These are phyloP conservation scores for Eucalyptus leucophloia DNA, from an alignment of 345 rosid genomes.

Conservation along the genomic window DNA sequence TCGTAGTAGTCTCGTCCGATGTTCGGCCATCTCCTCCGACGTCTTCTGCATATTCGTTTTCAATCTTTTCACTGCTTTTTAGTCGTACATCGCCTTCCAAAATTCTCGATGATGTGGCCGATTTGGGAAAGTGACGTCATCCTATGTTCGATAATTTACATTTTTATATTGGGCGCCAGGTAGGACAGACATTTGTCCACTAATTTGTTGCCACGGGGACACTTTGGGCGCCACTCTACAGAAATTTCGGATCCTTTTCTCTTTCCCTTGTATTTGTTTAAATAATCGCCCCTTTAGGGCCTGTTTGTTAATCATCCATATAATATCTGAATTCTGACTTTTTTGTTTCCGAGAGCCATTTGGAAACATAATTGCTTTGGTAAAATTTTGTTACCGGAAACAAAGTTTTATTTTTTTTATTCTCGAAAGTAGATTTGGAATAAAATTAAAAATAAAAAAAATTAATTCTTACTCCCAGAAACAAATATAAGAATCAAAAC, in stretches of 20 bases:
- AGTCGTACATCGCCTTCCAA: not conserved
- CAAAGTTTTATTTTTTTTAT: too few species aligned
- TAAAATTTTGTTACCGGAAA: rapidly evolving
- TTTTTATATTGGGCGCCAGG: not conserved
- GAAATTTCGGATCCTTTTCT: not conserved
- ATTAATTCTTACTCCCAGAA: rapidly evolving
- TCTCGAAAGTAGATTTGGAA: rapidly evolving
- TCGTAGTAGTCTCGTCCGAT: not conserved
- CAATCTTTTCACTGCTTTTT: not conserved
- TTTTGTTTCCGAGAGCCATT: rapidly evolving
- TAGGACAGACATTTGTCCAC: not conserved
- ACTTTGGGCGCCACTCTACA: not conserved
- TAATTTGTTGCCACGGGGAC: not conserved
- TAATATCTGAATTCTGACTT: rapidly evolving
- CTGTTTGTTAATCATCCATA: rapidly evolving
- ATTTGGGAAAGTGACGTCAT: not conserved
- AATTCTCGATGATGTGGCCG: not conserved
- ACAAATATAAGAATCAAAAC: too few species aligned
- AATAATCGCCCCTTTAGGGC: too few species aligned
- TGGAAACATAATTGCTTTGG: rapidly evolving
- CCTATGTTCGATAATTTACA: not conserved
- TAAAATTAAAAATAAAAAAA: too few species aligned
- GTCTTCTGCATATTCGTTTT: too few species aligned
- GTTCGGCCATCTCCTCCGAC: not conserved
- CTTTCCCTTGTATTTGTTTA: too few species aligned